A percentile compares a stretch with the other conserved stretches of the same genome.
Conservation (phyloP, 192 early-diverging fungal genomes). For the Umbelopsis sp. region DNA sequence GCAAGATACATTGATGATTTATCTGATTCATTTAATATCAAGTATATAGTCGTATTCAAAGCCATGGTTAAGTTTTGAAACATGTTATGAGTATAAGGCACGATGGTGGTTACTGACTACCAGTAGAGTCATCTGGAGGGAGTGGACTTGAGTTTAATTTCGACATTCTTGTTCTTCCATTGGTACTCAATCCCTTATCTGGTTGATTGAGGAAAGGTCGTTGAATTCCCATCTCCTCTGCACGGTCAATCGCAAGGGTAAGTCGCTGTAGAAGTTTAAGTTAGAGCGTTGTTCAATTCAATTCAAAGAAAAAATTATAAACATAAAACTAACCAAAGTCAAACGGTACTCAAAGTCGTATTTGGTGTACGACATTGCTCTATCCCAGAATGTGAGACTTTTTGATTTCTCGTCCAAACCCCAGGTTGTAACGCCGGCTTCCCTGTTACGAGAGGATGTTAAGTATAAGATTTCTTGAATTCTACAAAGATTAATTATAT, state of each 20-base stretch:
- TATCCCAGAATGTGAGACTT: conserved; percentile 44
- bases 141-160: background rate
- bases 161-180: conserved; percentile 33
- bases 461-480: background rate
- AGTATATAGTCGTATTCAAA: too few species aligned
- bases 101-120: background rate
- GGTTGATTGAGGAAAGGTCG: background rate
- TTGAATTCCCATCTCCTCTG: background rate
- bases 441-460: conserved; percentile 3
- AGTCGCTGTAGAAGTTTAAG: background rate
- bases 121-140: background rate
- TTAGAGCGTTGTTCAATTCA: background rate
- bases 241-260: background rate
- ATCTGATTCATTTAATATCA: too few species aligned
- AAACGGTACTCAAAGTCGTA: conserved; percentile 49
- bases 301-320: too few species aligned
- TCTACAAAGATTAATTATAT: background rate
- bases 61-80: background rate
- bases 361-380: conserved; percentile 36
- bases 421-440: conserved; percentile 48
- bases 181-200: conserved; percentile 20
- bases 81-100: background rate
- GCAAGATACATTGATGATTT: too few species aligned
- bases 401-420: conserved; percentile 28
- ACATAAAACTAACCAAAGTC: conserved; percentile 13